phyloP scores from a whole-genome alignment of 257 asterid species.

The Nicotiana noctiflora region DNA sequence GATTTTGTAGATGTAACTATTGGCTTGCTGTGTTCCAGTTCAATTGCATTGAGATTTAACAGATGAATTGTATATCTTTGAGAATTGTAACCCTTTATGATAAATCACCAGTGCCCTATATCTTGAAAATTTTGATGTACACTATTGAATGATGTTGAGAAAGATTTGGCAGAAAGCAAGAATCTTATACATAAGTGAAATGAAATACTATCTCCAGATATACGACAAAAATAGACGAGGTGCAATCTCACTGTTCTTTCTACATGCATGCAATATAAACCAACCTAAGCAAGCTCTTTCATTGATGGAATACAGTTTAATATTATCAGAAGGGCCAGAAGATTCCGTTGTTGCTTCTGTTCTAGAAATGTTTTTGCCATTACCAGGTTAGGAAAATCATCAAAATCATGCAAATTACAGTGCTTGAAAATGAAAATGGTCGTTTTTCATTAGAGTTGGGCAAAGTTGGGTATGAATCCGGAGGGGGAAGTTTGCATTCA shows the following conservation, averaged over 20 bases:
- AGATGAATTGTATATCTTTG: neutral
- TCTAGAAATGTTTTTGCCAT: neutral
- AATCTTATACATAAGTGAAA: neutral
- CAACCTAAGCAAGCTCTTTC: neutral
- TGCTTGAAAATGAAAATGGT: slow-evolving; percentile 15
- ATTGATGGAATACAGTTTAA: neutral
- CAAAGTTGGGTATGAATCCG: slow-evolving; percentile 48
- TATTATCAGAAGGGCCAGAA: neutral
- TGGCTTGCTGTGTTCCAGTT: neutral
- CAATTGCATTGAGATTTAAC: neutral
- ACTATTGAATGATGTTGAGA: neutral
- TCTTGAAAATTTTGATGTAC: neutral
- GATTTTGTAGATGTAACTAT: neutral
- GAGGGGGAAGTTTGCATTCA: slow-evolving; percentile 66
- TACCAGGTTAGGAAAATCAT: neutral
- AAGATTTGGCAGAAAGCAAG: neutral
- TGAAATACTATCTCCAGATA: neutral
- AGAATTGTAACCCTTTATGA: neutral
- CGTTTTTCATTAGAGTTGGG: slow-evolving; percentile 36
- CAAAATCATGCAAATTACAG: slow-evolving; percentile 12
- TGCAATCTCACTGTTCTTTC: neutral
- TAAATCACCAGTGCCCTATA: neutral
- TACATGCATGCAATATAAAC: neutral
- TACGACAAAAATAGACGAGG: neutral
- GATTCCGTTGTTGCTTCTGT: neutral